phyloP scores from a whole-genome alignment of 176 grass and related monocot genomes.

The Cocos nucifera region DNA sequence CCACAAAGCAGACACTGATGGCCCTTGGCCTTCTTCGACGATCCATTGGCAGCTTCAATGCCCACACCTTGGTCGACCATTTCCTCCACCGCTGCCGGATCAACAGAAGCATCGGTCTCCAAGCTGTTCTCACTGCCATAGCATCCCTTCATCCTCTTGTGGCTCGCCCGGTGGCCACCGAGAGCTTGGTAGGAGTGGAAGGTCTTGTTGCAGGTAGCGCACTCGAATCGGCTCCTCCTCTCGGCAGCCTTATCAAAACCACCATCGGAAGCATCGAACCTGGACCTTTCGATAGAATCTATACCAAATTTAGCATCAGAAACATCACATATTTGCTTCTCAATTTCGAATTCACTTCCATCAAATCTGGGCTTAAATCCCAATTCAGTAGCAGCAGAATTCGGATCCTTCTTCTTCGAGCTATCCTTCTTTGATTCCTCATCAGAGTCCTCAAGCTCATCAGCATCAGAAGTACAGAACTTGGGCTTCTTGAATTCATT shows the following conservation, averaged over 20 bases:
- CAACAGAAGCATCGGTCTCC: conserved; percentile 27
- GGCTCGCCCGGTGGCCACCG: conserved; percentile 65
- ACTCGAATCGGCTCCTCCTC: conserved; percentile 31
- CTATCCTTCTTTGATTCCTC: neutral
- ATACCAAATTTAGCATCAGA: conserved; percentile 1
- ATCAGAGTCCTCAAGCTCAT: neutral
- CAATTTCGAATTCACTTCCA: neutral
- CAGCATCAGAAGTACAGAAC: neutral
- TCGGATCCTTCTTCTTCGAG: neutral
- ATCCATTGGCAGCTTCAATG: neutral
- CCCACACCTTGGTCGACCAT: neutral
- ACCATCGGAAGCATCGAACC: neutral
- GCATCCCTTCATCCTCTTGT: conserved; percentile 49
- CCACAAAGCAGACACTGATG: conserved; percentile 29
- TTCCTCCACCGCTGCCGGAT: conserved; percentile 10
- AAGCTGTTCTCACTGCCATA: conserved; percentile 21
- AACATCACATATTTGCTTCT: neutral
- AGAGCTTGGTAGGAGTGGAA: conserved; percentile 66
- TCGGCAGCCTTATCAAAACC: neutral
- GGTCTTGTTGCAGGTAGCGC: conserved; percentile 31
- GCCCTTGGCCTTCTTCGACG: conserved; percentile 11
- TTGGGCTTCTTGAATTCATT: conserved; percentile 5
- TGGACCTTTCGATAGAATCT: neutral
- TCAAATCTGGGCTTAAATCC: neutral
- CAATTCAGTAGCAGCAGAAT: too few species aligned